Evolutionary conservation across 306 rosid genomes (phyloP).

Genomic region (Glycine tomentella): DNA sequence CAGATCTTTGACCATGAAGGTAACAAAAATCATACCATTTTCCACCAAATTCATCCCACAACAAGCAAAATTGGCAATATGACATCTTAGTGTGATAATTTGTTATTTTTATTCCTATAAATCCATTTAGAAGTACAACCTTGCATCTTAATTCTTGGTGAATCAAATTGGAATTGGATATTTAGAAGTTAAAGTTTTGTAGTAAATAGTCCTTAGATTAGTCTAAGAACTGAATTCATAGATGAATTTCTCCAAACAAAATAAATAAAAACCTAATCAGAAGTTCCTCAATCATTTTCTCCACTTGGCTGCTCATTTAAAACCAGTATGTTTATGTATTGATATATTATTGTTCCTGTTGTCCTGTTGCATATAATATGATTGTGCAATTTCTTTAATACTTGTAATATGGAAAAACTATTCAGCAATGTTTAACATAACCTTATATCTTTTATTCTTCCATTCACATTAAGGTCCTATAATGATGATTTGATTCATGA

Average conservation of each 20-base stretch:
- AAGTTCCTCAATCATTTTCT: not conserved
- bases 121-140: constrained; percentile 5
- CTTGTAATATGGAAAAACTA: not conserved
- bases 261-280: not conserved
- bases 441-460: constrained; percentile 10
- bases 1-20: constrained; percentile 82
- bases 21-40: constrained; percentile 27
- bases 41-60: not conserved
- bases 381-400: constrained; percentile 5
- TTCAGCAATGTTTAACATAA: constrained; percentile 1
- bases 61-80: not conserved
- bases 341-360: not conserved
- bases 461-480: not conserved
- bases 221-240: not conserved
- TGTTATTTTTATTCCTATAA: not conserved
- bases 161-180: constrained; percentile 6
- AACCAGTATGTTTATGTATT: not conserved
- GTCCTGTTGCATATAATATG: not conserved
- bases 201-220: not conserved
- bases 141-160: constrained; percentile 5
- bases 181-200: not conserved
- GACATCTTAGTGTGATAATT: not conserved
- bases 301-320: not conserved
- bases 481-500: constrained; percentile 23
- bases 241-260: not conserved